These are phyloP conservation scores for Rhodotorula sp. DNA, from an alignment of 1,284 basidiomycete genomes.

Conservation along the genomic window DNA sequence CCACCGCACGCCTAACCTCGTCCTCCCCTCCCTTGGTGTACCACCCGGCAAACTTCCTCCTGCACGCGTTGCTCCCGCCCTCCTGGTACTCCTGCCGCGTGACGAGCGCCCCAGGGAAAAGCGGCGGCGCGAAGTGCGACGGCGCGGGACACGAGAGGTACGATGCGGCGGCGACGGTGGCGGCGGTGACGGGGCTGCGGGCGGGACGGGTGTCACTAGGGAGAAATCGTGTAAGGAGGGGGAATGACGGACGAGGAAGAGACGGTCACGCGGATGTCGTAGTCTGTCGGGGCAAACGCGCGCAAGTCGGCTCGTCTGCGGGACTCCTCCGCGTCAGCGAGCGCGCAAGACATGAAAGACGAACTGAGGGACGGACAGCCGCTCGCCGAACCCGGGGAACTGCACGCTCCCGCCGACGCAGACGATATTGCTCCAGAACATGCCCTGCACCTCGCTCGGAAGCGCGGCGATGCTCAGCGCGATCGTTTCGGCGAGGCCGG, in stretches of 20 bases:
- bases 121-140: constrained; percentile 59
- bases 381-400: constrained; percentile 69
- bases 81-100: constrained; percentile 80
- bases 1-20: constrained; percentile 8
- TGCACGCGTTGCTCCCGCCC: constrained; percentile 69
- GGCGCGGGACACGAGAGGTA: constrained; percentile 62
- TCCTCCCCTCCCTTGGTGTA: constrained; percentile 6
- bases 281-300: constrained; percentile 74
- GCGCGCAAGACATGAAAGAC: background rate
- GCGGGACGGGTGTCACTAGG: background rate
- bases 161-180: constrained; percentile 65
- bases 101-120: constrained; percentile 54
- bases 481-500: constrained; percentile 73
- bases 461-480: constrained; percentile 71
- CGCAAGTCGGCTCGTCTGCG: constrained; percentile 64
- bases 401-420: constrained; percentile 80
- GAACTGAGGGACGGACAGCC: constrained; percentile 60
- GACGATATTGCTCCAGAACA: constrained; percentile 93
- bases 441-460: constrained; percentile 74
- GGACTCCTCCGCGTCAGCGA: background rate
- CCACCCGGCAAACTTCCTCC: constrained; percentile 61
- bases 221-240: background rate
- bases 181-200: constrained; percentile 22
- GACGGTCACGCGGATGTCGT: constrained; percentile 69
- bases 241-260: constrained; percentile 65